These are phyloP conservation scores for Amanita molliuscula DNA, from an alignment of 768 basidiomycete genomes.

Conservation along the genomic window DNA sequence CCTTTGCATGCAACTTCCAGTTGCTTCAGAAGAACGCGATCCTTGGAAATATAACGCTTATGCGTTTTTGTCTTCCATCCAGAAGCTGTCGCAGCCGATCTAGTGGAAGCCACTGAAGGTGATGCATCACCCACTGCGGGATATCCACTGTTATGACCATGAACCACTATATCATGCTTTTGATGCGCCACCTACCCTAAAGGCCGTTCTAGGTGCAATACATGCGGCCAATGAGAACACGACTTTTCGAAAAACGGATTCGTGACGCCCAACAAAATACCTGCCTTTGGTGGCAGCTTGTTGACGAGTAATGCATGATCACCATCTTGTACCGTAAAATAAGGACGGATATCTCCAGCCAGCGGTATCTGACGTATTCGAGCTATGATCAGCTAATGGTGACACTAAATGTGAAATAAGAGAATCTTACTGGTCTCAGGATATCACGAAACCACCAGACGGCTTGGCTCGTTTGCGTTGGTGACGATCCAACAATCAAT, in stretches of 20 bases:
- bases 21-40: slow-evolving; percentile 60
- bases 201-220: slow-evolving; percentile 55
- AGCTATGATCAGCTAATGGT: not conserved
- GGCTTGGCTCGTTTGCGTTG: slow-evolving; percentile 76
- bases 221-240: slow-evolving; percentile 81
- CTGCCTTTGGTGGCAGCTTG: slow-evolving; percentile 68
- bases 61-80: slow-evolving; percentile 77
- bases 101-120: not conserved
- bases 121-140: slow-evolving; percentile 4
- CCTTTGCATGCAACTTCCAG: slow-evolving; percentile 53
- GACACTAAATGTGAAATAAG: not conserved
- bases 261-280: slow-evolving; percentile 74
- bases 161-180: not conserved
- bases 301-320: slow-evolving; percentile 72
- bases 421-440: slow-evolving; percentile 55
- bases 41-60: slow-evolving; percentile 79
- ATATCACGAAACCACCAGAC: slow-evolving; percentile 91
- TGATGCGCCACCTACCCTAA: slow-evolving; percentile 24
- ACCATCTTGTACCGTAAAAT: slow-evolving; percentile 94
- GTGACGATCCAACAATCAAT: slow-evolving; percentile 70
- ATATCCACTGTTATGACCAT: slow-evolving; percentile 8
- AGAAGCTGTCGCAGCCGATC: slow-evolving; percentile 41
- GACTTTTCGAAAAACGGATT: slow-evolving; percentile 79
- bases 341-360: slow-evolving; percentile 81
- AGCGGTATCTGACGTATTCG: slow-evolving; percentile 54